Conservation (phyloP, 768 basidiomycete genomes). For the Agaricus sinodeliciosus region DNA sequence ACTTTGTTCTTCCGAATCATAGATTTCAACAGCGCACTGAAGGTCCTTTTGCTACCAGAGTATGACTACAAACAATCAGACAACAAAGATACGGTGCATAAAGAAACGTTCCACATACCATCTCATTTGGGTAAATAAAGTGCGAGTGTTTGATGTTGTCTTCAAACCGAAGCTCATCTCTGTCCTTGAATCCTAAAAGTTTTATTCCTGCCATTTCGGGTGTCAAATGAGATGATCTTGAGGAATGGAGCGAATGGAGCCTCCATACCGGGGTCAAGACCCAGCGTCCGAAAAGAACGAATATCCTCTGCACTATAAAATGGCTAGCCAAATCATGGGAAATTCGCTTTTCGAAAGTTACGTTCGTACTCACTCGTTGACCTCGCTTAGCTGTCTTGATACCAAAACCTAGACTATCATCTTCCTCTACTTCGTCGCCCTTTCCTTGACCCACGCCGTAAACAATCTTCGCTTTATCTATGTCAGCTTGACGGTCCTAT, state of each 20-base stretch:
- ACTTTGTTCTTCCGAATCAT: slow-evolving; percentile 79
- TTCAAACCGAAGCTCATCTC: slow-evolving; percentile 63
- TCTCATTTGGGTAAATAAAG: slow-evolving; percentile 91
- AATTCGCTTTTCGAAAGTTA: slow-evolving; percentile 2
- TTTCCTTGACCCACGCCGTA: slow-evolving; percentile 37
- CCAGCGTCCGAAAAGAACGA: slow-evolving; percentile 74
- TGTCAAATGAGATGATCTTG: not conserved
- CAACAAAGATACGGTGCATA: not conserved
- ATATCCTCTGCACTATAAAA: slow-evolving; percentile 85
- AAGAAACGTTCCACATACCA: slow-evolving; percentile 38
- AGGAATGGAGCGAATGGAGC: not conserved
- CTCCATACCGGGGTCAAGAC: slow-evolving; percentile 63
- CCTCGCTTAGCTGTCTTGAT: slow-evolving; percentile 42
- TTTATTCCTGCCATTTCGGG: slow-evolving; percentile 54
- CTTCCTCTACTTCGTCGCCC: slow-evolving; percentile 36
- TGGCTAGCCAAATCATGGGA: slow-evolving; percentile 37
- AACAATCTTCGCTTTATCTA: slow-evolving; percentile 37
- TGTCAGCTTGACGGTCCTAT: slow-evolving; percentile 40
- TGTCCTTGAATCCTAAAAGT: slow-evolving; percentile 88
- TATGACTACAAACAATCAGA: slow-evolving; percentile 43
- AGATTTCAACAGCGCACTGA: slow-evolving; percentile 78
- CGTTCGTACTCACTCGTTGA: slow-evolving; percentile 36
- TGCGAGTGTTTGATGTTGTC: slow-evolving; percentile 89
- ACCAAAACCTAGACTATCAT: slow-evolving; percentile 17
- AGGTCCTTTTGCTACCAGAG: slow-evolving; percentile 89